Evolutionary conservation across 768 basidiomycete species (phyloP), one percentile per base, ranked within the genome.

Genomic region (Rhizopogon sp.): DNA sequence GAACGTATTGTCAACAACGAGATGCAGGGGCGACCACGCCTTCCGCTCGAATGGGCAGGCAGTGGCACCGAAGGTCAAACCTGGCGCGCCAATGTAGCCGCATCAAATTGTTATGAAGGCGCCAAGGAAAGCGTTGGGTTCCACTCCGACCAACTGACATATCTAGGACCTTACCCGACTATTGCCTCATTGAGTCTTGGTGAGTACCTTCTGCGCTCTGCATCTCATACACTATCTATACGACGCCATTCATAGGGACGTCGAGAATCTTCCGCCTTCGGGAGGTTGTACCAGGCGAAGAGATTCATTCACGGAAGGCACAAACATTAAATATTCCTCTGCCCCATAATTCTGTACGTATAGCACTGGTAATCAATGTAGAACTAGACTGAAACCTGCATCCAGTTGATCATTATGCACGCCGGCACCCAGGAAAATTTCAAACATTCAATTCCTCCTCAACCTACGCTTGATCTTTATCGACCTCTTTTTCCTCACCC

Each of bases 11-110:
- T 93, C 22, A 89, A 89, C 56, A 75, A 77, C 17, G 87, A 90
- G 66, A 76, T 92, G 70, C 74, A 68, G 57, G 82, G 78, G 63
- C 78, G 89, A 50, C 58, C 72, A 49, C 81, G 81, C 7, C 85
- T 79, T 66, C 76, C 79, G 3, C 70, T 87, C 5, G 91, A 93
- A 68, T 93, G 88, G 87, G 75, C 66, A 25, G 75, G 72, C 1
- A 70, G 62, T 52, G 58, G 60, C 33, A 14, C 57, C 14, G 59
- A 60, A 14, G 63, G 54, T 14, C 66, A 66, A 39, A 58, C 69
- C 7, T 93, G 91, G 90, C 75, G 81, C 52, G 91, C 90, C 1
- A 93, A 92, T 60, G 90, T 93, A 22, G 90, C 90, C 3, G 90
- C 90, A 1, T 82, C 90, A 3, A 93, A 93, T 61, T 87, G 90